Evolutionary conservation across 2,329 filamentous ascomycete species (phyloP).

Genomic region (Clarireedia monteithiana): DNA sequence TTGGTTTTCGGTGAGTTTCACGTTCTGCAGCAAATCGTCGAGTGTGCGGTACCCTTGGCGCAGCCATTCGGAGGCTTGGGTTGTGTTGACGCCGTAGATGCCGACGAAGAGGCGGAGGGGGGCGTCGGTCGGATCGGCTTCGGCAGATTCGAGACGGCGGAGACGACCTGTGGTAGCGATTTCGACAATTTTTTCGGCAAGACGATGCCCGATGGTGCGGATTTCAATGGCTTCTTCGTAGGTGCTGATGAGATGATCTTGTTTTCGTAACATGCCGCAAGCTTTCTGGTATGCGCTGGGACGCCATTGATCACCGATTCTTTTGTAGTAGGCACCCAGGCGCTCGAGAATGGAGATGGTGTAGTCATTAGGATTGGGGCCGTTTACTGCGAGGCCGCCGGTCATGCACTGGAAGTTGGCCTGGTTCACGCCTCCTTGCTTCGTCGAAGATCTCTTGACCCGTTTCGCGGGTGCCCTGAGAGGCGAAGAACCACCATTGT

Average conservation of each 20-base stretch:
- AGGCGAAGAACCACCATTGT: constrained; percentile 23
- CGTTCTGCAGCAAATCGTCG: constrained; percentile 57
- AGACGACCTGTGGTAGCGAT: constrained; percentile 70
- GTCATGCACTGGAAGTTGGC: constrained; percentile 48
- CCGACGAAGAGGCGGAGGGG: constrained; percentile 63
- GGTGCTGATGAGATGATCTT: constrained; percentile 55
- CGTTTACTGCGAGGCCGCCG: constrained; percentile 37
- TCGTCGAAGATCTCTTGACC: neutral
- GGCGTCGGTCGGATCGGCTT: constrained; percentile 56
- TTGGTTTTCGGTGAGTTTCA: constrained; percentile 61
- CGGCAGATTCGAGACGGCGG: constrained; percentile 62
- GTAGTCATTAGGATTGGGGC: constrained; percentile 60
- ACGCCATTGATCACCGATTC: constrained; percentile 72
- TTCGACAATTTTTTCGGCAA: constrained; percentile 84
- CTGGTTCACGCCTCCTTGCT: constrained; percentile 25
- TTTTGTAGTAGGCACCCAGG: constrained; percentile 72
- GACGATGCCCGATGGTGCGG: constrained; percentile 59
- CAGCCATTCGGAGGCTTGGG: constrained; percentile 68
- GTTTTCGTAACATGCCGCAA: constrained; percentile 63
- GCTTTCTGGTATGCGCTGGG: constrained; percentile 68
- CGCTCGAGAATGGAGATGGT: constrained; percentile 72
- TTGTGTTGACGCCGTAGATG: constrained; percentile 70
- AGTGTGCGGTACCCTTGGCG: constrained; percentile 66
- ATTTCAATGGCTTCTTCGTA: constrained; percentile 61
- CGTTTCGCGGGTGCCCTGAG: constrained; percentile 4